Percentiles rank a stretch among this genome's conserved stretches.
These are phyloP conservation scores for Chimonanthus praecox DNA, from an alignment of 164 flowering plant genomes.

Conservation along the genomic window DNA sequence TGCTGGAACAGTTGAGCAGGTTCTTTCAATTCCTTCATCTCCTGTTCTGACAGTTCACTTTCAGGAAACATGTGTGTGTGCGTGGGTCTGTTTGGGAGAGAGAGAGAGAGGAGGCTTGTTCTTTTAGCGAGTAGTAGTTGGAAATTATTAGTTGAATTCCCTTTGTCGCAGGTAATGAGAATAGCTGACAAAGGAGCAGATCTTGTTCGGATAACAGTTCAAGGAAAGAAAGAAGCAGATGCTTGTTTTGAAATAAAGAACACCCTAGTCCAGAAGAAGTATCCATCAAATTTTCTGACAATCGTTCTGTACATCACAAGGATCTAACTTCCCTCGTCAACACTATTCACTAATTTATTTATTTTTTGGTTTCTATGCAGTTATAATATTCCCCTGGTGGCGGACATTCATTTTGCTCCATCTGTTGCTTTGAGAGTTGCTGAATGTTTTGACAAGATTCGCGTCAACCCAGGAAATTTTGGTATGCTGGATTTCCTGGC, in stretches of 20 bases:
- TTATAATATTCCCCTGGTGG: slow-evolving; percentile 94
- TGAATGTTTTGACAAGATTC: slow-evolving; percentile 96
- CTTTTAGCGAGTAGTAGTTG: neutral
- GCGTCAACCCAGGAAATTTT: slow-evolving; percentile 97
- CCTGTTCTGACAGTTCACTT: slow-evolving; percentile 3
- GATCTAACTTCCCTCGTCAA: neutral
- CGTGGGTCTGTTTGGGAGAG: neutral
- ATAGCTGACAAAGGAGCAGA: slow-evolving; percentile 96
- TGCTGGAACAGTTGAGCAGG: slow-evolving; percentile 90
- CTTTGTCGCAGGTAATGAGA: slow-evolving; percentile 67
- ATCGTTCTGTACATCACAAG: neutral
- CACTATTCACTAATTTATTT: neutral
- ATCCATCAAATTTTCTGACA: slow-evolving; percentile 7
- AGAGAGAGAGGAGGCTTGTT: neutral
- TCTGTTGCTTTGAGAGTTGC: slow-evolving; percentile 88
- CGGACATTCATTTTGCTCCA: slow-evolving; percentile 98
- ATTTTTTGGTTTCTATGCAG: slow-evolving; percentile 37
- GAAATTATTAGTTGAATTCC: slow-evolving; percentile 8
- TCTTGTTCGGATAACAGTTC: slow-evolving; percentile 92
- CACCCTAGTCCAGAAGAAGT: slow-evolving; percentile 89
- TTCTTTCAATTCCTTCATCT: slow-evolving; percentile 15
- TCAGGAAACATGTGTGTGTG: neutral
- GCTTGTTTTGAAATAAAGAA: slow-evolving; percentile 94
- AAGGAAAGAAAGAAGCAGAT: slow-evolving; percentile 97
- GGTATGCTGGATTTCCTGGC: slow-evolving; percentile 35